Conservation (phyloP, 202 grass and related monocot genomes). For the Hordeum pubiflorum region DNA sequence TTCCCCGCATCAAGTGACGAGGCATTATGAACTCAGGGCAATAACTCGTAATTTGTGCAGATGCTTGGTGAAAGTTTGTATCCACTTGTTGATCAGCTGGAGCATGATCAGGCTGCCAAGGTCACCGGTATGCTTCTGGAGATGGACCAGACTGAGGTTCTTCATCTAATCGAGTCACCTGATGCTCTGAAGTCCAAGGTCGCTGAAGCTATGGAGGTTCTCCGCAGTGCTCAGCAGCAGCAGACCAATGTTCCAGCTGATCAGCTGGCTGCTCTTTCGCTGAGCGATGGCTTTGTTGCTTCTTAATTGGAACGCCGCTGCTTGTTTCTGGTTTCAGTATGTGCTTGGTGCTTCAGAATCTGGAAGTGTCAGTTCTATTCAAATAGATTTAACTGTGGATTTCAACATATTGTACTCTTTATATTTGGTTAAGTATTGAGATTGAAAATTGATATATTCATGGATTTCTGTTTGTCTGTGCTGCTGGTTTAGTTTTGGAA, state of each 20-base stretch:
- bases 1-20: background rate
- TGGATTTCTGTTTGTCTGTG: background rate
- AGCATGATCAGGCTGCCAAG: constrained; percentile 80
- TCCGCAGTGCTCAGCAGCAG: constrained; percentile 51
- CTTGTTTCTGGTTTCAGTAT: background rate
- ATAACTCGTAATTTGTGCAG: constrained; percentile 32
- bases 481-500: background rate
- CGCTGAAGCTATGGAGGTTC: constrained; percentile 84
- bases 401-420: background rate
- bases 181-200: constrained; percentile 85
- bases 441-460: background rate
- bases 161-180: constrained; percentile 77
- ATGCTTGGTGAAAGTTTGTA: constrained; percentile 88
- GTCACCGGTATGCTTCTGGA: constrained; percentile 90
- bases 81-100: constrained; percentile 77
- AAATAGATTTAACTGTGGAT: background rate
- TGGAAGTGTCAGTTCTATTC: background rate
- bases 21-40: background rate
- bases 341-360: background rate
- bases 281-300: constrained; percentile 40
- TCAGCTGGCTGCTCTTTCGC: constrained; percentile 55
- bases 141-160: constrained; percentile 89
- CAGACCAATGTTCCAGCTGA: constrained; percentile 30
- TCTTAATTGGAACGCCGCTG: background rate
- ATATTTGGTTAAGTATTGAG: background rate